Conservation (phyloP, 805 yeast species). For the Komagataella populi region DNA sequence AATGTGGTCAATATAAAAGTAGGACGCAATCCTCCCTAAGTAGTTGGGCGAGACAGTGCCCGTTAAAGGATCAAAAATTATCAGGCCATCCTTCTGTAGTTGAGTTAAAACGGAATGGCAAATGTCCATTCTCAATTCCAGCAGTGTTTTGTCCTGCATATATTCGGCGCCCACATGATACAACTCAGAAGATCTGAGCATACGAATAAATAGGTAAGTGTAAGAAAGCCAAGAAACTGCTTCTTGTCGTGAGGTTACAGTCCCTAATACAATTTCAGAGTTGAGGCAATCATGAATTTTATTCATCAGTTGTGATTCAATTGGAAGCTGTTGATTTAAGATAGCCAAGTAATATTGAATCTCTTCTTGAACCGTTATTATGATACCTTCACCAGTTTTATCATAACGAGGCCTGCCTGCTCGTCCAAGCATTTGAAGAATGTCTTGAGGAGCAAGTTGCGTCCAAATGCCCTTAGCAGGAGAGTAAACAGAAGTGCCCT, state of each 20-base stretch:
- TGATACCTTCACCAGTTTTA: slow-evolving; percentile 84
- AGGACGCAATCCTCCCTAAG: slow-evolving; percentile 74
- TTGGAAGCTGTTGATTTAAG: slow-evolving; percentile 83
- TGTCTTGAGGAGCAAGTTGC: slow-evolving; percentile 88
- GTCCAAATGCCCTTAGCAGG: slow-evolving; percentile 87
- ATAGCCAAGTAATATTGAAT: slow-evolving; percentile 81
- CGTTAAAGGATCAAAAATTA: slow-evolving; percentile 37
- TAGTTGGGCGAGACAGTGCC: slow-evolving; percentile 47
- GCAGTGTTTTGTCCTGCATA: slow-evolving; percentile 32
- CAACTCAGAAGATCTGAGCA: slow-evolving; percentile 56
- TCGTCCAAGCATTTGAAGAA: slow-evolving; percentile 93
- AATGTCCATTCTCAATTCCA: slow-evolving; percentile 48
- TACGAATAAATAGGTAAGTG: slow-evolving; percentile 69
- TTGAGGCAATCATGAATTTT: slow-evolving; percentile 63
- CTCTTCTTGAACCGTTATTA: slow-evolving; percentile 78
- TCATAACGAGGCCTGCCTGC: slow-evolving; percentile 97
- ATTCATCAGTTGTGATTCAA: slow-evolving; percentile 74
- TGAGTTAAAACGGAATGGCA: slow-evolving; percentile 62
- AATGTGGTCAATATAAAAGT: slow-evolving; percentile 65
- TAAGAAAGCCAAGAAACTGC: slow-evolving; percentile 73
- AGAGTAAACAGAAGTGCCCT: slow-evolving; percentile 87
- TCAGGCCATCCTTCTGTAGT: slow-evolving; percentile 42
- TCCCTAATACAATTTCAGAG: slow-evolving; percentile 77
- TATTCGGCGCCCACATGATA: slow-evolving; percentile 67
- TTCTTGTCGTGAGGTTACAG: slow-evolving; percentile 42